Base-by-base conservation (phyloP, 2,329 filamentous ascomycete genomes). In the Phaeosphaeria sp. region DNA sequence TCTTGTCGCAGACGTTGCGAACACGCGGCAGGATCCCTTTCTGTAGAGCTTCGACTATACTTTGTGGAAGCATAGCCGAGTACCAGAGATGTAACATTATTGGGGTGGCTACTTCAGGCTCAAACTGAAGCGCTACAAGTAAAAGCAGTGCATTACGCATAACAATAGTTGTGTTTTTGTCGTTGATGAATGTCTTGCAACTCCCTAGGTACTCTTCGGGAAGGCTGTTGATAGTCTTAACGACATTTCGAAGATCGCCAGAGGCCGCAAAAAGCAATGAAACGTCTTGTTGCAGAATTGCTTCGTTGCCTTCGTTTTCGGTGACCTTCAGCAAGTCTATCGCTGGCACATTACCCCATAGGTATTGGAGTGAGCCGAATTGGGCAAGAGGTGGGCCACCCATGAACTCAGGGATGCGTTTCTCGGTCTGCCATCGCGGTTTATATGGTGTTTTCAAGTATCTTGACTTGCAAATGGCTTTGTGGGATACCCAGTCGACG, bases 1-100 rank as follows among this genome's bases (percentile, higher is more conserved):
- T 76, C 56, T 78, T 77, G 2, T 42, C 50, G 36, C 74, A 75
- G 0, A 79, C 70, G 4, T 72, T 59, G 33, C 78, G 30, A 11
- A 83, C 69, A 1, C 73, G 52, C 1, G 74, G 73, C 0, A 70
- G 58, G 13, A 80, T 58, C 0, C 52, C 43, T 0, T 48, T 22
- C 15, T 65, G 58, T 3, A 81, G 57, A 1, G 60, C 41, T 0
- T 66, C 18, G 1, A 73, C 9, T 48, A 76, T 60, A 1, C 33
- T 42, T 6, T 55, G 21, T 0, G 71, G 66, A 0, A 82, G 20
- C 3, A 75, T 51, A 1, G 77, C 76, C 0, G 81, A 84, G 64
- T 82, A 83, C 81, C 80, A 83, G 3, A 82, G 9, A 62, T 83
- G 80, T 1, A 81, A 59, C 46, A 82, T 80, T 17, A 67, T 68